Evolutionary conservation across 1,284 basidiomycete genomes (phyloP).

Genomic region (Fomitiporia mediterranea): DNA sequence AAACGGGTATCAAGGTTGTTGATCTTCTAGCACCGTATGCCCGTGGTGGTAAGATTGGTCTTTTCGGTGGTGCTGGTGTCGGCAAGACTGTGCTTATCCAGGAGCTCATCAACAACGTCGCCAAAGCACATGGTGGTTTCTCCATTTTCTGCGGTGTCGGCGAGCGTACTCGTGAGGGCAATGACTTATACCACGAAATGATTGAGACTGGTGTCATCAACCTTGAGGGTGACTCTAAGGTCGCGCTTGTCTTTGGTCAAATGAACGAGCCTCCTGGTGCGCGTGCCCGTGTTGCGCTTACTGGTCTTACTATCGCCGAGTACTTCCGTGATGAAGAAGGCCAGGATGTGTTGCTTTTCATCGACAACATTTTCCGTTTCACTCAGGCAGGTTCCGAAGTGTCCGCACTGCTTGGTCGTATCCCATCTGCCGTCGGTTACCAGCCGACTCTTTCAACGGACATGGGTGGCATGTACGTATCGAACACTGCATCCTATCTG

Average conservation of each 20-base stretch:
- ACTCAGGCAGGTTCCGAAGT: constrained; percentile 99
- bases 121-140: constrained; percentile 99
- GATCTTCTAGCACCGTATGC: constrained; percentile 99
- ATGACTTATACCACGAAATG: constrained; percentile 99
- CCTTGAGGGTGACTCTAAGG: constrained; percentile 97
- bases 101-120: constrained; percentile 99
- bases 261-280: constrained; percentile 99
- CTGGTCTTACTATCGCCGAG: constrained; percentile 98
- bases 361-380: constrained; percentile 99
- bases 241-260: constrained; percentile 99
- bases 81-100: constrained; percentile 99
- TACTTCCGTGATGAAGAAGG: constrained; percentile 99
- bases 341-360: constrained; percentile 99
- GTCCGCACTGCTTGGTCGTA: constrained; percentile 99
- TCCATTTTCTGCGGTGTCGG: constrained; percentile 99
- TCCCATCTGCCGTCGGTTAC: constrained; percentile 99
- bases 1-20: constrained; percentile 99
- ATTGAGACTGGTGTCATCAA: constrained; percentile 99
- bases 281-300: constrained; percentile 99
- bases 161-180: constrained; percentile 99
- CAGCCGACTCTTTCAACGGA: constrained; percentile 99
- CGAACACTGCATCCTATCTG: too few relatives aligned
- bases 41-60: constrained; percentile 99
- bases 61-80: constrained; percentile 99
- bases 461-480: constrained; percentile 96